These are phyloP conservation scores for Neostapfia colusana DNA, from an alignment of 176 grass and related monocot genomes.

Conservation along the genomic window DNA sequence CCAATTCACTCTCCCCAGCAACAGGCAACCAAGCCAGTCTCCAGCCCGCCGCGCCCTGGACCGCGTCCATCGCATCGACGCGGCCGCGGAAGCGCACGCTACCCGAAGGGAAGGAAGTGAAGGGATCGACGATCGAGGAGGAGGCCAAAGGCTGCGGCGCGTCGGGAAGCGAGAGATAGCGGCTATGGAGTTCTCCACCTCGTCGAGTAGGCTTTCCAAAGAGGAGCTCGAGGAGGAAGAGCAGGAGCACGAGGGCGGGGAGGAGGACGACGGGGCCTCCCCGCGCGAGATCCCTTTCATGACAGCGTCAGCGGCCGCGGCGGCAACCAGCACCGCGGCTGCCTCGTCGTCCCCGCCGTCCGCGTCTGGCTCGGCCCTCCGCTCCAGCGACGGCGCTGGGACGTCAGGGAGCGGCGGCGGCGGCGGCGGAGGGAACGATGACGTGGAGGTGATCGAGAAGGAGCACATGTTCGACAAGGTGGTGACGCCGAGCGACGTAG, in stretches of 20 bases:
- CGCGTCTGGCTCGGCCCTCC: constrained; percentile 30
- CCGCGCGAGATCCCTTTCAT: constrained; percentile 52
- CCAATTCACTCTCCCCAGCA: constrained; percentile 25
- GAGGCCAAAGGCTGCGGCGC: not conserved
- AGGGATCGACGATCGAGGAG: constrained; percentile 17
- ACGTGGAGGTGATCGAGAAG: constrained; percentile 57
- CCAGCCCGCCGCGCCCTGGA: not conserved
- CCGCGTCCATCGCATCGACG: constrained; percentile 16
- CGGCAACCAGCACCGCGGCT: not conserved
- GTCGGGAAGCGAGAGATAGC: not conserved
- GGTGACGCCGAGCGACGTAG: constrained; percentile 85
- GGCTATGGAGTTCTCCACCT: constrained; percentile 43
- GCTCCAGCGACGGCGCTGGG: constrained; percentile 44
- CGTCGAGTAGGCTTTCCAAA: constrained; percentile 40
- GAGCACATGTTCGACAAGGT: constrained; percentile 96
- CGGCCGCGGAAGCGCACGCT: not conserved
- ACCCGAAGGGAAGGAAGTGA: not conserved
- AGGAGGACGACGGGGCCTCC: constrained; percentile 32
- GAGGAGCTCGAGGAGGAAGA: constrained; percentile 37
- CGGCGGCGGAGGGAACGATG: not conserved
- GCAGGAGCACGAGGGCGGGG: not conserved
- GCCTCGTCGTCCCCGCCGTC: constrained; percentile 36
- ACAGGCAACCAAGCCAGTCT: constrained; percentile 2
- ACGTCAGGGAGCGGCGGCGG: constrained; percentile 50
- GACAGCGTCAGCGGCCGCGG: constrained; percentile 1